phyloP scores from a whole-genome alignment of 192 early-diverging fungal genomes.

The Coemansia furcata region DNA sequence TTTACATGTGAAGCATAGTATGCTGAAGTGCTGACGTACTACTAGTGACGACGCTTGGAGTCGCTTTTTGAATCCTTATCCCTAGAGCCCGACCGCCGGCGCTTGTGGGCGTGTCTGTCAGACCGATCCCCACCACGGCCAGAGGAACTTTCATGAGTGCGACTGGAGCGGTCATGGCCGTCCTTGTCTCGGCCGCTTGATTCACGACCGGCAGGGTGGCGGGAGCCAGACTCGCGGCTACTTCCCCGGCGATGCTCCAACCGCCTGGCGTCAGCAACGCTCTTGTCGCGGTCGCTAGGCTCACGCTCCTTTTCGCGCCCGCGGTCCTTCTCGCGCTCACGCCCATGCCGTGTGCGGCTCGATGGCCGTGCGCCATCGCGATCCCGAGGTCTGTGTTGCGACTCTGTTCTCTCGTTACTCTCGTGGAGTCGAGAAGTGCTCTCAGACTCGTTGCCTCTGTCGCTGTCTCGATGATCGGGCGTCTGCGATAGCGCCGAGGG shows the following conservation, averaged over 20 bases:
- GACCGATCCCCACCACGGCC: constrained; percentile 16
- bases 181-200: constrained; percentile 12
- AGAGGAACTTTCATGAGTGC: constrained; percentile 1
- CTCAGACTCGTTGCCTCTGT: constrained; percentile 33
- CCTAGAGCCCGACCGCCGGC: constrained; percentile 42
- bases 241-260: constrained; percentile 35
- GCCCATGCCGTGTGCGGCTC: constrained; percentile 30
- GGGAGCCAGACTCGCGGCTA: constrained; percentile 20
- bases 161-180: constrained; percentile 11
- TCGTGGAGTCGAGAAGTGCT: constrained; percentile 25
- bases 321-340: constrained; percentile 11
- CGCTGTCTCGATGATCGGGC: constrained; percentile 26
- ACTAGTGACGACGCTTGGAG: constrained; percentile 43
- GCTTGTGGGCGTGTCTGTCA: constrained; percentile 32
- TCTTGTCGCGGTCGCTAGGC: constrained; percentile 13
- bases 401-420: constrained; percentile 25
- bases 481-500: not conserved
- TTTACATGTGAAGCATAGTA: too few species aligned
- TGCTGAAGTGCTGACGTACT: too few species aligned
- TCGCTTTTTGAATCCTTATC: constrained; percentile 36
- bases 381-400: constrained; percentile 27
- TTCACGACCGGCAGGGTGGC: constrained; percentile 11
- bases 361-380: constrained; percentile 11
- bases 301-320: constrained; percentile 1
- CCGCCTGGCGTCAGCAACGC: constrained; percentile 12